Conservation (phyloP, 1,139 yeast species). For the Pichia norvegensis region DNA sequence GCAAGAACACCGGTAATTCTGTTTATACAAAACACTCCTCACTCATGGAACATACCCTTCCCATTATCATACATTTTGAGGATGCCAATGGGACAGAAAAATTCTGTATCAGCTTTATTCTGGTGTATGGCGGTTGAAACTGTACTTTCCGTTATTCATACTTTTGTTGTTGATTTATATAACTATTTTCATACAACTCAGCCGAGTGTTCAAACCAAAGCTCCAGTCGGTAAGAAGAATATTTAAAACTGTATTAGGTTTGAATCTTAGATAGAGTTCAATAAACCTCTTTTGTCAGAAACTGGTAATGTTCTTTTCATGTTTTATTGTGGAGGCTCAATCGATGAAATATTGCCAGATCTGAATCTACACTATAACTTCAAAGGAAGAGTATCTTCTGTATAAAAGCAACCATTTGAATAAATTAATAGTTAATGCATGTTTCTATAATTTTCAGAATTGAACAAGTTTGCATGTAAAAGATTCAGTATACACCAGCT, state of each 20-base stretch:
- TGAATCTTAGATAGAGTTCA: no score
- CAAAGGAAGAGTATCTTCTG: no score
- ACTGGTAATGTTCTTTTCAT: no score
- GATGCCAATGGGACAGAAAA: slow-evolving; percentile 9
- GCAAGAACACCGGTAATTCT: slow-evolving; percentile 44
- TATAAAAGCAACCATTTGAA: no score
- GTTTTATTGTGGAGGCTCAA: no score
- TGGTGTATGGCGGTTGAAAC: slow-evolving; percentile 9
- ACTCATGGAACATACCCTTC: neutral
- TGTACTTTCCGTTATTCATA: neutral
- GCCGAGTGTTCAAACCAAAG: neutral
- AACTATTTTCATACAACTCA: neutral
- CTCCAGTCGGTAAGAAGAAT: neutral
- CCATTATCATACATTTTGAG: slow-evolving; percentile 4
- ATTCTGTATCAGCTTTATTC: slow-evolving; percentile 6
- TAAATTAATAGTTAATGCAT: no score
- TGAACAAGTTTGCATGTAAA: no score
- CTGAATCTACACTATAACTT: no score
- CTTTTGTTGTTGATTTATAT: slow-evolving; percentile 1
- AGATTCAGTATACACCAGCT: no score
- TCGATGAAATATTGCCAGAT: no score
- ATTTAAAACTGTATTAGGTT: neutral
- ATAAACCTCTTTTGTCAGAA: no score
- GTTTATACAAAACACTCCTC: neutral
- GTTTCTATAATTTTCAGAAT: no score